phyloP scores from a whole-genome alignment of 345 rosid species.

The Eucalyptus viminalis region DNA sequence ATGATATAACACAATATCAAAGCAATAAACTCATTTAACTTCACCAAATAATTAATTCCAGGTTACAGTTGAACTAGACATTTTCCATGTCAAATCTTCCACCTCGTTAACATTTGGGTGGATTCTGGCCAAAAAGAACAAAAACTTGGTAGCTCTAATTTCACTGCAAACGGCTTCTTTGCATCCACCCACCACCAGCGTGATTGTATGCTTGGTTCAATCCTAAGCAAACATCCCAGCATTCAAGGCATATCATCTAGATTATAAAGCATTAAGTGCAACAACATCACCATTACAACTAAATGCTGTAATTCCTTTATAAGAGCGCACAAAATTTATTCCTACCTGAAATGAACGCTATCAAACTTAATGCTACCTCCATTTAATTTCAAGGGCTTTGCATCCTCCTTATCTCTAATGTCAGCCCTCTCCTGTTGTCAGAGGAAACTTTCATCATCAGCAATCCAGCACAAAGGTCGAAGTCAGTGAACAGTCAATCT shows the following conservation, averaged over 20 bases:
- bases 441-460: background rate
- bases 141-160: background rate
- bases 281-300: background rate
- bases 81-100: background rate
- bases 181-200: background rate
- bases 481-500: background rate
- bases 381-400: slow-evolving; percentile 54
- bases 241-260: background rate
- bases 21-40: background rate
- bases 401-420: slow-evolving; percentile 50
- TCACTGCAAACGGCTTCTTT: background rate
- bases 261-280: background rate
- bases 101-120: background rate
- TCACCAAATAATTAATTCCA: background rate
- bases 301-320: background rate
- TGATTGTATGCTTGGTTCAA: background rate
- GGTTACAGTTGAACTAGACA: background rate
- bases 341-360: slow-evolving; percentile 82
- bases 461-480: background rate
- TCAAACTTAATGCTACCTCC: slow-evolving; percentile 86
- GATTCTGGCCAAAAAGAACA: background rate
- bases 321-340: background rate
- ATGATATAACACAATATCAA: background rate
- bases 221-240: background rate
- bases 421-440: slow-evolving; percentile 71